These are phyloP conservation scores for Beauveria caledonica DNA, from an alignment of 2,329 filamentous ascomycete species.

Conservation along the genomic window DNA sequence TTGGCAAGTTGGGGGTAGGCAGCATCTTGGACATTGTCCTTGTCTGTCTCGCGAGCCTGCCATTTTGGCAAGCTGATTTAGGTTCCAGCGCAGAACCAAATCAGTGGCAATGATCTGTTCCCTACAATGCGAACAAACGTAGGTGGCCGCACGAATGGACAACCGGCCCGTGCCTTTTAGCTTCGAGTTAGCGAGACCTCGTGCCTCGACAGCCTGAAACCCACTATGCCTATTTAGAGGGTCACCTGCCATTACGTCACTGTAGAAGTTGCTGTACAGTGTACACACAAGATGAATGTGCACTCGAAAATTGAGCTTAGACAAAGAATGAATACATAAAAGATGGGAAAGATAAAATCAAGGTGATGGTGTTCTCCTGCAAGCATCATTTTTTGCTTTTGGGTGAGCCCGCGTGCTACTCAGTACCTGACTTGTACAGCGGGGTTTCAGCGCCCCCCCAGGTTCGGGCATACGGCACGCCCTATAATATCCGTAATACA, in stretches of 20 bases:
- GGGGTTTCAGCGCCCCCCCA: background rate
- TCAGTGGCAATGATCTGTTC: background rate
- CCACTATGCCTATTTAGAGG: background rate
- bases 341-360: no score
- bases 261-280: background rate
- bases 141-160: no score
- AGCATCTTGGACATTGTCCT: background rate
- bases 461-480: background rate
- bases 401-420: background rate
- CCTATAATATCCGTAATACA: background rate
- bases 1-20: background rate
- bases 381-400: background rate
- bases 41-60: background rate
- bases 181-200: background rate
- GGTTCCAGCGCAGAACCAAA: background rate
- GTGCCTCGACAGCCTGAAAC: background rate
- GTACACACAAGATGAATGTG: background rate
- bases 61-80: background rate
- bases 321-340: no score
- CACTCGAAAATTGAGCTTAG: no score
- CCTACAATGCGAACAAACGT: background rate
- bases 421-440: no score
- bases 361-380: no score
- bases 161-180: background rate
- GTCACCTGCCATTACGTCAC: background rate